Evolutionary conservation across 345 rosid genomes (phyloP), one percentile per base, ranked within the genome.

Genomic region (Dipteronia sinensis): DNA sequence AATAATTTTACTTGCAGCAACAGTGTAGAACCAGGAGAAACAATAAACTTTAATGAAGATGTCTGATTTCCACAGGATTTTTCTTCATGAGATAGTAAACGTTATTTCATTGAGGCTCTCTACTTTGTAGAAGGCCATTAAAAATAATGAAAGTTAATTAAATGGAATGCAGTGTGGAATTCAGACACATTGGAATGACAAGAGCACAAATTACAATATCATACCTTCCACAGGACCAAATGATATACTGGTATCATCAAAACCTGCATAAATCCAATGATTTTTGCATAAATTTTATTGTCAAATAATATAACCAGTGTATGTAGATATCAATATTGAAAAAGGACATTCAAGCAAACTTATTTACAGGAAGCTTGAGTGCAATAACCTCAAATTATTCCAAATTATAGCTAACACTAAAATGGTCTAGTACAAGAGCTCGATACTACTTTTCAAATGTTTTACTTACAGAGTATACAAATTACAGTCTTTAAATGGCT

Each of bases 221-320:
- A 72, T 91, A 94, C 99, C 98, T 92, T 95, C 99, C 67, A 89
- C 90, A 1, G 97, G 94, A 73, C 99, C 99, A 81, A 93, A 95
- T 66, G 98, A 81, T 74, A 94, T 83, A 79, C 91, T 82, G 22
- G 97, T 64, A 77, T 94, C 98, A 65, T 94, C 99, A 84, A 95
- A 92, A 69, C 98, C 99, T 95, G 92, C 87, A 78, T 19, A 72
- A 72, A 65, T 62, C 74, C 80, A 83, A 70, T 56, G 44, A 77
- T 31, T 65, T 69, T 69, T 67, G 47, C 8, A 62, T 56, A 20
- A 77, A 78, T 55, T 31, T 47, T 27, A 66, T 27, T 9, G 61
- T 12, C 46, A 5, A 53, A 47, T 46, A 49, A 78, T 51, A 29
- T 47, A 67, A 58, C 19, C 27, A 34, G n/a, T n/a, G n/a, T n/a